Conservation (phyloP, 2,329 filamentous ascomycete species). For the Chrysoporthe deuterocubensis region DNA sequence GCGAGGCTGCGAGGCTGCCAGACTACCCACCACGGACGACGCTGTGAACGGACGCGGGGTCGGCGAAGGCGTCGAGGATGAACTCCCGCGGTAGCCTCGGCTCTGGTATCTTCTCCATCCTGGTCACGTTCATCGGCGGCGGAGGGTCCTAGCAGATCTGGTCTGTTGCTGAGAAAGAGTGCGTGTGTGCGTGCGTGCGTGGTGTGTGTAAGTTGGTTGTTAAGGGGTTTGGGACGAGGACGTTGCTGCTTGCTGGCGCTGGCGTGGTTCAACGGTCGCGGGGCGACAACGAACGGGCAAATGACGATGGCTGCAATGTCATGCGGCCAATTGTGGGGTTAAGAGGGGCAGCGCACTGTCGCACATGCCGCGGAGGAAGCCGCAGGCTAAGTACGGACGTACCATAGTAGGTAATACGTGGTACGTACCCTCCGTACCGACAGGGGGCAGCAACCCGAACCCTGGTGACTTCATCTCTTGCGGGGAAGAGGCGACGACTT, state of each 20-base stretch:
- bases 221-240: too few species aligned
- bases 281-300: too few species aligned
- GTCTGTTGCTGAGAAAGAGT: background rate
- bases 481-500: too few species aligned
- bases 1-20: conserved; percentile 1
- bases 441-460: background rate
- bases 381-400: too few species aligned
- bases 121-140: background rate
- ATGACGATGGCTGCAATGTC: too few species aligned
- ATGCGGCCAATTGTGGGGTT: too few species aligned
- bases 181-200: background rate
- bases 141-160: background rate
- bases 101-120: conserved; percentile 15
- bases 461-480: background rate
- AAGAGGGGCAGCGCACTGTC: too few species aligned
- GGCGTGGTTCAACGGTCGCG: too few species aligned
- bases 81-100: conserved; percentile 70
- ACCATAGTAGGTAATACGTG: too few species aligned
- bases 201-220: background rate
- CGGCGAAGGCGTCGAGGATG: conserved; percentile 90
- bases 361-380: too few species aligned
- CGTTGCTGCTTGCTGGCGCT: too few species aligned
- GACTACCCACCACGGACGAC: conserved; percentile 77
- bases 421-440: too few species aligned
- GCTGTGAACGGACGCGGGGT: conserved; percentile 86